A percentile compares a stretch with the other conserved stretches of the same genome.
These are phyloP conservation scores for Ammopiptanthus mongolicus DNA, from an alignment of 306 rosid species.

Conservation along the genomic window DNA sequence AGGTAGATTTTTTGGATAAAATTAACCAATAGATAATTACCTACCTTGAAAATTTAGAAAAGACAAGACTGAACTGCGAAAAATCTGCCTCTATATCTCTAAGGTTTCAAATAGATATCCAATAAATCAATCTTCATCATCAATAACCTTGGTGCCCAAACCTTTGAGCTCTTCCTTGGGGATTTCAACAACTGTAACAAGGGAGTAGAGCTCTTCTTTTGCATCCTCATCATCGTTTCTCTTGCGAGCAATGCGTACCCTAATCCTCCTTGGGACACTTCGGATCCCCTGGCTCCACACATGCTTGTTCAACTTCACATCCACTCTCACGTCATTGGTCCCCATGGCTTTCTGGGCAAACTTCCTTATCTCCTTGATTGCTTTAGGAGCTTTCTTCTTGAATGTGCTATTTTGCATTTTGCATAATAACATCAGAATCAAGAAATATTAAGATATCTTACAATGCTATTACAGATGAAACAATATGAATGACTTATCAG, in stretches of 20 bases:
- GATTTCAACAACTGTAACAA: constrained; percentile 73
- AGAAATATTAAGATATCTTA: neutral
- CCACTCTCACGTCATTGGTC: constrained; percentile 78
- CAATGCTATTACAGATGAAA: neutral
- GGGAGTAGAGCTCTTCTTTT: constrained; percentile 85
- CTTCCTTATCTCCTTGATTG: constrained; percentile 89
- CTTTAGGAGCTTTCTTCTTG: constrained; percentile 92
- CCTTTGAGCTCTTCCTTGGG: constrained; percentile 77
- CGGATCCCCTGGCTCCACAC: constrained; percentile 93
- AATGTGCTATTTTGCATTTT: constrained; percentile 54
- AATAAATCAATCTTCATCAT: constrained; percentile 61
- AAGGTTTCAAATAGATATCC: neutral
- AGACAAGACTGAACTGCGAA: neutral
- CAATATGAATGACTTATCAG: neutral
- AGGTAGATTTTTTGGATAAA: neutral
- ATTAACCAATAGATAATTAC: neutral
- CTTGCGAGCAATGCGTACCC: constrained; percentile 90
- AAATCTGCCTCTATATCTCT: neutral
- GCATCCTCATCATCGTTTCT: constrained; percentile 94
- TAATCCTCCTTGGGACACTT: constrained; percentile 82
- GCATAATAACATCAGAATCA: neutral
- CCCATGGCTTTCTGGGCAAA: constrained; percentile 91
- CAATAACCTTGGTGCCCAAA: constrained; percentile 78
- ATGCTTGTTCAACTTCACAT: constrained; percentile 80
- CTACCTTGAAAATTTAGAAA: neutral